phyloP scores from a whole-genome alignment of 768 basidiomycete genomes.

The Pleurotus pulmonarius region DNA sequence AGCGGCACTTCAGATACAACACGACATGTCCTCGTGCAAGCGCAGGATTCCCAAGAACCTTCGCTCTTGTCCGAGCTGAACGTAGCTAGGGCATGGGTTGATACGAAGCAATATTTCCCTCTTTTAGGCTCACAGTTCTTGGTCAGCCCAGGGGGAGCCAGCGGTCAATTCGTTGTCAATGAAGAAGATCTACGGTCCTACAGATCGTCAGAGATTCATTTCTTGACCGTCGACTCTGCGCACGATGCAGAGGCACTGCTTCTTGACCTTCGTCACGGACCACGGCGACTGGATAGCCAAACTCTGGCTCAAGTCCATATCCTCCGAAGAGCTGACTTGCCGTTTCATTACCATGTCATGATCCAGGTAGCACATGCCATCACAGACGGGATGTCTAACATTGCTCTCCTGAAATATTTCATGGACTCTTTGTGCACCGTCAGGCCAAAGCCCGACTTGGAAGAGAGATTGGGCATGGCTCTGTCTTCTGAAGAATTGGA shows the following conservation, averaged over 20 bases:
- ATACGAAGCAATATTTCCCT: slow-evolving; percentile 46
- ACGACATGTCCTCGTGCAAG: slow-evolving; percentile 27
- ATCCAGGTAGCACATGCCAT: slow-evolving; percentile 45
- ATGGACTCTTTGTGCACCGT: slow-evolving; percentile 34
- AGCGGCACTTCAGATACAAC: slow-evolving; percentile 42
- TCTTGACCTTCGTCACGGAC: slow-evolving; percentile 25
- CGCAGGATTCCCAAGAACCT: slow-evolving; percentile 14
- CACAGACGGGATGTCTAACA: slow-evolving; percentile 44
- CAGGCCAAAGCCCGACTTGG: slow-evolving; percentile 11
- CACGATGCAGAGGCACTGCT: slow-evolving; percentile 29
- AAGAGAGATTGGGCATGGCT: slow-evolving; percentile 34
- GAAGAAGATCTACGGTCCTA: slow-evolving; percentile 29
- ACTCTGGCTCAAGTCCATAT: slow-evolving; percentile 36
- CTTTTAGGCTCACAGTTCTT: slow-evolving; percentile 42
- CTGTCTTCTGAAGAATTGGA: slow-evolving; percentile 35
- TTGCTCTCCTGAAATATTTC: slow-evolving; percentile 39
- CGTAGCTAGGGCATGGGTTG: slow-evolving; percentile 38
- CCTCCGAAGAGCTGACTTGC: slow-evolving; percentile 32
- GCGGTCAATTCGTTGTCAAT: slow-evolving; percentile 38
- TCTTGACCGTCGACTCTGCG: slow-evolving; percentile 25
- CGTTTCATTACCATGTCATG: slow-evolving; percentile 35
- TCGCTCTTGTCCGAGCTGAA: slow-evolving; percentile 23
- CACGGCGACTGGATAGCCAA: slow-evolving; percentile 24
- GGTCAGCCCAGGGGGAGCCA: slow-evolving; percentile 20
- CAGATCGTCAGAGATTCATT: slow-evolving; percentile 34